These are phyloP conservation scores for Colletotrichum destructivum DNA, from an alignment of 2,329 filamentous ascomycete species.

Conservation along the genomic window DNA sequence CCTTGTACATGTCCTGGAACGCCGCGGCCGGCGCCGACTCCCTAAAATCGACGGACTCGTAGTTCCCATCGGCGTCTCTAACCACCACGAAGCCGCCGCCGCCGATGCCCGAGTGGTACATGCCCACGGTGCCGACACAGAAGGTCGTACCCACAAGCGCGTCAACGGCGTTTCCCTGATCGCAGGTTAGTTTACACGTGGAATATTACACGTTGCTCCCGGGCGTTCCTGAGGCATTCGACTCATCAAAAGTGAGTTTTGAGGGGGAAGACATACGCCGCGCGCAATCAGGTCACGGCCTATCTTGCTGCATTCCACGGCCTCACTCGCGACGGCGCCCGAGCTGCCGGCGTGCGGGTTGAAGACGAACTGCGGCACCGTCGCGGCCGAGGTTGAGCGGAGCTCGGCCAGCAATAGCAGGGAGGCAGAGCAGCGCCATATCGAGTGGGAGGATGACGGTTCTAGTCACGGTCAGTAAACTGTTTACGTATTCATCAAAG, in stretches of 20 bases:
- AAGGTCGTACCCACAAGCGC: conserved; percentile 81
- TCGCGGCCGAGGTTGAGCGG: conserved; percentile 18
- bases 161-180: conserved; percentile 81
- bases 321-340: conserved; percentile 81
- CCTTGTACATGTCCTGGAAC: conserved; percentile 86
- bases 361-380: conserved; percentile 45
- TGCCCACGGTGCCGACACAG: conserved; percentile 81
- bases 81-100: conserved; percentile 94
- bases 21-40: conserved; percentile 89
- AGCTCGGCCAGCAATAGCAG: conserved; percentile 22
- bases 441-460: neutral
- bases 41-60: conserved; percentile 91
- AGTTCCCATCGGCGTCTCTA: conserved; percentile 78
- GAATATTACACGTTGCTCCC: neutral
- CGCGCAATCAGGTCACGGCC: conserved; percentile 73
- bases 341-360: conserved; percentile 43
- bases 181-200: conserved; percentile 3
- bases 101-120: conserved; percentile 87
- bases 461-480: conserved; percentile 22
- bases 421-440: conserved; percentile 23
- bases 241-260: neutral
- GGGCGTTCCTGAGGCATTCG: neutral
- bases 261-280: conserved; percentile 57
- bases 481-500: neutral
- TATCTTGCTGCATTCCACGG: conserved; percentile 77